phyloP scores from a whole-genome alignment of 2,329 filamentous ascomycete species.

The Cordyceps militaris region DNA sequence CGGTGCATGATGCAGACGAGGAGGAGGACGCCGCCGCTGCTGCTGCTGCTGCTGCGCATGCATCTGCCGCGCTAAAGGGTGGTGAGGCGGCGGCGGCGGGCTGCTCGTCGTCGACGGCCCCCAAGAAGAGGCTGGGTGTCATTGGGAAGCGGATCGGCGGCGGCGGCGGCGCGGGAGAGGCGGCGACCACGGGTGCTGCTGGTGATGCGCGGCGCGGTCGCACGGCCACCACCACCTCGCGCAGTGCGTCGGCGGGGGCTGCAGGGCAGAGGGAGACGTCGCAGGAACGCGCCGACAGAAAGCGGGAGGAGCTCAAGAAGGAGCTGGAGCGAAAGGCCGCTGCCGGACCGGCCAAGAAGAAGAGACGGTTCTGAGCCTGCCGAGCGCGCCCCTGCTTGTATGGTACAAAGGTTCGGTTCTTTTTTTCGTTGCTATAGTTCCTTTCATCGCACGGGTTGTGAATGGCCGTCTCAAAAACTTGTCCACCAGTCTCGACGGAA shows the following conservation, averaged over 20 bases:
- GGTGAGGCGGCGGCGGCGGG: constrained; percentile 1
- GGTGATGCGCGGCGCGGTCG: constrained; percentile 19
- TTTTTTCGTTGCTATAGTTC: too few relatives aligned
- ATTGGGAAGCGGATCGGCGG: constrained; percentile 26
- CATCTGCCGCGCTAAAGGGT: constrained; percentile 15
- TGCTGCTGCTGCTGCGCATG: not conserved
- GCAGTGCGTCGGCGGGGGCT: constrained; percentile 17
- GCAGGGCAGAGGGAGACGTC: constrained; percentile 34
- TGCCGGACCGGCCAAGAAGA: constrained; percentile 47
- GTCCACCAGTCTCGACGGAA: not conserved
- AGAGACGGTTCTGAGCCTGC: constrained; percentile 42
- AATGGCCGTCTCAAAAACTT: too few relatives aligned
- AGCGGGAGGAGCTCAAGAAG: constrained; percentile 43
- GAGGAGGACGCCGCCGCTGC: not conserved
- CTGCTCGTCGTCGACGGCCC: too few relatives aligned
- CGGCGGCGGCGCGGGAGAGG: not conserved
- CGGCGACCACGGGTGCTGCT: not conserved
- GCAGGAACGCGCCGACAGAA: constrained; percentile 41
- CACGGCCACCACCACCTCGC: constrained; percentile 16
- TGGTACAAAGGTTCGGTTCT: too few relatives aligned
- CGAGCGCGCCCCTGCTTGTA: too few relatives aligned
- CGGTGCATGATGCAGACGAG: constrained; percentile 16
- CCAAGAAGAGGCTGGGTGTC: constrained; percentile 23
- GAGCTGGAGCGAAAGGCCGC: constrained; percentile 48
- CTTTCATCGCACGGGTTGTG: too few relatives aligned